Evolutionary conservation across 2,329 filamentous ascomycete genomes (phyloP).

Genomic region (Dothideomycetidae sp.): DNA sequence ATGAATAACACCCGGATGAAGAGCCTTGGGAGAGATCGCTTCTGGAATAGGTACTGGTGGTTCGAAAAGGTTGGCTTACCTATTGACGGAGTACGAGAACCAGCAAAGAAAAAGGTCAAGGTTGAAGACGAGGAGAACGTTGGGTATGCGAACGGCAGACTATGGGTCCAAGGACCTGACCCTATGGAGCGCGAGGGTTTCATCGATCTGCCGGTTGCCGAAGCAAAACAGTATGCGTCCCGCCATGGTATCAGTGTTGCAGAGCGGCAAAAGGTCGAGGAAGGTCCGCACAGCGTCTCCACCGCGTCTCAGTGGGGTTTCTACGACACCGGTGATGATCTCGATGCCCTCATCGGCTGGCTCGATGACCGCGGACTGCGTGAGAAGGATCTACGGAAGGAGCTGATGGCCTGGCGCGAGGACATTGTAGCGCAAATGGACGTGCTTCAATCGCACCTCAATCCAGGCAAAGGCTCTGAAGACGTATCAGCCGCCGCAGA

Average conservation of each 20-base stretch:
- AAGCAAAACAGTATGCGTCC: conserved; percentile 59
- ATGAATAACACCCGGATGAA: conserved; percentile 84
- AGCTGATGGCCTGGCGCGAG: conserved; percentile 61
- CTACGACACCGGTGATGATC: conserved; percentile 62
- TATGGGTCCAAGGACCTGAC: conserved; percentile 95
- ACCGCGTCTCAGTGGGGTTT: conserved; percentile 81
- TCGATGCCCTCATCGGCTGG: conserved; percentile 74
- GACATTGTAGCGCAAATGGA: conserved; percentile 69
- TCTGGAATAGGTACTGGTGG: conserved; percentile 99
- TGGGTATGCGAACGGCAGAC: conserved; percentile 80
- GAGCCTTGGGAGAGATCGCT: conserved; percentile 82
- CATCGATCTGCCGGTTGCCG: conserved; percentile 59
- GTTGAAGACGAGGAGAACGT: conserved; percentile 35
- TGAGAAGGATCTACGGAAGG: conserved; percentile 76
- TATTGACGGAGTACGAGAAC: conserved; percentile 63
- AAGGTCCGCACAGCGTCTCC: conserved; percentile 65
- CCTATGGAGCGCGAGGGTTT: conserved; percentile 75
- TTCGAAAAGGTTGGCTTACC: conserved; percentile 98
- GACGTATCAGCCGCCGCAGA: conserved; percentile 27
- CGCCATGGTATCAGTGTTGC: conserved; percentile 71
- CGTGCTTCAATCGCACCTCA: conserved; percentile 59
- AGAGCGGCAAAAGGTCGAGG: conserved; percentile 73
- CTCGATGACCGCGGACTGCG: conserved; percentile 75
- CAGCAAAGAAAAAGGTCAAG: neutral
- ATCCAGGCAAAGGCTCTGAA: conserved; percentile 34